These are phyloP conservation scores for Alloteropsis angusta DNA, from an alignment of 202 grass and related monocot species.

Conservation along the genomic window DNA sequence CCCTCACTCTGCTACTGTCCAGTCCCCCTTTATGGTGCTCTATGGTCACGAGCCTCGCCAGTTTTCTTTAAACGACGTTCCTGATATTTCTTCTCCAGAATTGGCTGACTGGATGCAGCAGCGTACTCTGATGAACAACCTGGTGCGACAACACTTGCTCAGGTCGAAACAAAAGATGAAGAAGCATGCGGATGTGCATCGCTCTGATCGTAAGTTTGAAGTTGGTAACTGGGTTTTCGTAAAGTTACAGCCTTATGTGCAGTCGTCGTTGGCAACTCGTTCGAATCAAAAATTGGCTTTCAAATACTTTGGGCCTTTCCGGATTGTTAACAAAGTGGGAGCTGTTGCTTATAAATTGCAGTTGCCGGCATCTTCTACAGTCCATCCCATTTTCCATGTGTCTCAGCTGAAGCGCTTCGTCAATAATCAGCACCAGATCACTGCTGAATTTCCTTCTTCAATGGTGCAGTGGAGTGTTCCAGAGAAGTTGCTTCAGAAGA, in stretches of 20 bases:
- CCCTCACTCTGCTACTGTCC: not conserved
- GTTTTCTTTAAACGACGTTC: too few relatives aligned
- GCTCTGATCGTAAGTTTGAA: not conserved
- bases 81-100: too few relatives aligned
- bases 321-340: not conserved
- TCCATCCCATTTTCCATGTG: not conserved
- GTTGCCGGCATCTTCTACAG: not conserved
- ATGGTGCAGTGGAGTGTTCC: too few relatives aligned
- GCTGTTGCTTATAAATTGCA: not conserved
- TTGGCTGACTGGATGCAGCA: not conserved
- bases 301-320: not conserved
- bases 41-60: too few relatives aligned
- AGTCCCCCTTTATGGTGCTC: not conserved
- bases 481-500: too few relatives aligned
- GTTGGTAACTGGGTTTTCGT: too few relatives aligned
- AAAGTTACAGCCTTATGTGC: too few relatives aligned
- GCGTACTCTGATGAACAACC: fast-evolving
- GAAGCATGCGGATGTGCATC: not conserved
- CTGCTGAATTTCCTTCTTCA: too few relatives aligned
- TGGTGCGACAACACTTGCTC: not conserved
- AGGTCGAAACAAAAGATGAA: not conserved
- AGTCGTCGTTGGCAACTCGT: not conserved
- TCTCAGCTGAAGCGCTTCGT: not conserved
- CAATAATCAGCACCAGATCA: too few relatives aligned
- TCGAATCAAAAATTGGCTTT: not conserved